phyloP scores from a whole-genome alignment of 129 eudicot genomes.

The Flaveria bidentis region DNA sequence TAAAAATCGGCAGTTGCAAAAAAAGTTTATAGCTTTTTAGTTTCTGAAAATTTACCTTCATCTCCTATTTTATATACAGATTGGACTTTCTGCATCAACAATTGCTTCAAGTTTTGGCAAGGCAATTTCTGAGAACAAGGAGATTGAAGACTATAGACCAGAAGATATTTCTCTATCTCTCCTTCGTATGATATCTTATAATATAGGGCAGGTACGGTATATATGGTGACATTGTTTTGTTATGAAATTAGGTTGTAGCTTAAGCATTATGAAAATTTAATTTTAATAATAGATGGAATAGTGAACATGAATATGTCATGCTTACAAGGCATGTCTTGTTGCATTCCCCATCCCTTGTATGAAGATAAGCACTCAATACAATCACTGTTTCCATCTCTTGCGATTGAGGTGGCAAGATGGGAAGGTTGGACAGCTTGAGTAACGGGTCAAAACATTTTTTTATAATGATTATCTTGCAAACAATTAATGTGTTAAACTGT shows the following conservation, averaged over 20 bases:
- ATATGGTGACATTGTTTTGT: slow-evolving; percentile 6
- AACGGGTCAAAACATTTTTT: not conserved
- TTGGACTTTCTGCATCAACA: slow-evolving; percentile 98
- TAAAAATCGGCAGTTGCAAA: not conserved
- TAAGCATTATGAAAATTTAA: not conserved
- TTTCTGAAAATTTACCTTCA: not conserved
- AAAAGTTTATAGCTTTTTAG: not conserved
- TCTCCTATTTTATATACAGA: slow-evolving; percentile 39
- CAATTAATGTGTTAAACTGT: not conserved
- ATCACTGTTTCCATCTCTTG: not conserved
- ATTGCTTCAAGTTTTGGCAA: slow-evolving; percentile 99
- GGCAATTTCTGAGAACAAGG: slow-evolving; percentile 90
- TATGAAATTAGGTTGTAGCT: not conserved
- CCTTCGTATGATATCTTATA: slow-evolving; percentile 94
- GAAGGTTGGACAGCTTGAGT: not conserved
- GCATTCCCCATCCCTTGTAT: not conserved
- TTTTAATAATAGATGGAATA: not conserved
- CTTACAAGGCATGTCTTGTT: slow-evolving; percentile 4
- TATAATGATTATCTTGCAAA: not conserved
- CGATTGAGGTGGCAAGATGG: slow-evolving; percentile 4
- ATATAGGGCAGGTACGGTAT: slow-evolving; percentile 83
- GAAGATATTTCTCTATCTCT: slow-evolving; percentile 98
- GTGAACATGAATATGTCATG: slow-evolving; percentile 6
- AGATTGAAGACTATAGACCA: slow-evolving; percentile 87
- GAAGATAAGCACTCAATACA: not conserved